Evolutionary conservation across 1,284 basidiomycete genomes (phyloP).

Genomic region (Salmacisia buchloeana): DNA sequence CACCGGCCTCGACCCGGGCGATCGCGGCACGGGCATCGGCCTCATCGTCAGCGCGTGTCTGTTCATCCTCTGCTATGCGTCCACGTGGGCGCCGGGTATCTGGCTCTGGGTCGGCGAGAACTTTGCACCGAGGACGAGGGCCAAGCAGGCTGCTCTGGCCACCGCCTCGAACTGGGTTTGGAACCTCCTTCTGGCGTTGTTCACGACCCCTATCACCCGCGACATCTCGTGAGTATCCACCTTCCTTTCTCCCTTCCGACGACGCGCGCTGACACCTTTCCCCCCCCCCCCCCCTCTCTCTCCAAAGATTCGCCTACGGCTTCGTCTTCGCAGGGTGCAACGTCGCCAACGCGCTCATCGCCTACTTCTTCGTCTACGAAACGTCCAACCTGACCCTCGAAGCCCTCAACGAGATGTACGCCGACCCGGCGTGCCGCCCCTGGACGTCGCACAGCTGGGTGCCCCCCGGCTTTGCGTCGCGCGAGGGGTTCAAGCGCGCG

Average conservation of each 20-base stretch:
- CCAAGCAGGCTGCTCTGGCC: slow-evolving; percentile 68
- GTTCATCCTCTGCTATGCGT: slow-evolving; percentile 72
- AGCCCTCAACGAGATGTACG: slow-evolving; percentile 70
- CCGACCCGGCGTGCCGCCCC: slow-evolving; percentile 63
- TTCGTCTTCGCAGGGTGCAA: slow-evolving; percentile 64
- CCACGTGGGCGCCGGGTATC: slow-evolving; percentile 59
- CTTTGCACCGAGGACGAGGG: slow-evolving; percentile 68
- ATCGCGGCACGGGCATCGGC: slow-evolving; percentile 53
- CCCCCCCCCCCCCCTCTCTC: slow-evolving; percentile 27
- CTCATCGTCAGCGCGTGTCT: slow-evolving; percentile 73
- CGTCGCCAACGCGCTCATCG: slow-evolving; percentile 59
- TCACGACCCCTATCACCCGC: slow-evolving; percentile 50
- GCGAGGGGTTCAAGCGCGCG: slow-evolving; percentile 34
- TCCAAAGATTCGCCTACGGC: slow-evolving; percentile 64
- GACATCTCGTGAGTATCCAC: slow-evolving; percentile 17
- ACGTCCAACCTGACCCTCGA: slow-evolving; percentile 66
- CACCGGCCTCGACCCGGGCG: slow-evolving; percentile 60
- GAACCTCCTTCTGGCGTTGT: slow-evolving; percentile 46
- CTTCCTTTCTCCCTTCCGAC: background rate
- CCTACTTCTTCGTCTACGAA: slow-evolving; percentile 74
- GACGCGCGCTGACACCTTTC: slow-evolving; percentile 18
- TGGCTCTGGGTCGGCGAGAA: slow-evolving; percentile 57
- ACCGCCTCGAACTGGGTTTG: slow-evolving; percentile 66
- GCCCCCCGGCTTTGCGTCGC: slow-evolving; percentile 40
- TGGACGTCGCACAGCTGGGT: slow-evolving; percentile 60